Conservation (phyloP, 106 monocot genomes). For the Dendrobium officinale region DNA sequence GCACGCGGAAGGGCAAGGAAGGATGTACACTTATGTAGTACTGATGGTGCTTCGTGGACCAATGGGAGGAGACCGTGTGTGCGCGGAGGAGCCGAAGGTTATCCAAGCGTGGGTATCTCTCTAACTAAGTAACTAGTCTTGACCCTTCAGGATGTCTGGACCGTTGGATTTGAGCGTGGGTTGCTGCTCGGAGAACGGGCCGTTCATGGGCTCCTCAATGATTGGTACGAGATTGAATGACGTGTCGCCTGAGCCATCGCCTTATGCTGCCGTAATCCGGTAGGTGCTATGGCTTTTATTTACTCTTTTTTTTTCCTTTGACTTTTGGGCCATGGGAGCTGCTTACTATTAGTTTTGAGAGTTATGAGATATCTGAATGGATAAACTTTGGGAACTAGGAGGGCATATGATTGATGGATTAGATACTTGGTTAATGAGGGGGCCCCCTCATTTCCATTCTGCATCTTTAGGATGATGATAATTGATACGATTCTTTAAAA, state of each 20-base stretch:
- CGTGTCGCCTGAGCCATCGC: background rate
- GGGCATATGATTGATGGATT: no score
- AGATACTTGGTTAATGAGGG: no score
- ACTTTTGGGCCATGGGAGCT: background rate
- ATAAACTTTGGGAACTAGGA: no score
- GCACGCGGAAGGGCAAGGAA: background rate
- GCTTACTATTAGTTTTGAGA: no score
- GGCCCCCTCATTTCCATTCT: no score
- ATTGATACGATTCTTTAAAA: no score
- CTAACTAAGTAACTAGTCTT: background rate
- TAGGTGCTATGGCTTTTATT: background rate
- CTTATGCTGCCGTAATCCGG: background rate
- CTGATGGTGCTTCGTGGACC: background rate
- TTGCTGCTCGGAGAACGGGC: no score
- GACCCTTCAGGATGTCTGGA: background rate
- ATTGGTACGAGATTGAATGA: background rate
- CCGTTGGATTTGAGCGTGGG: background rate
- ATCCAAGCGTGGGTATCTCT: slow-evolving; percentile 7
- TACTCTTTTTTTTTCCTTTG: background rate
- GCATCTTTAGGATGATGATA: no score
- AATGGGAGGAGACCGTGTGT: slow-evolving; percentile 6
- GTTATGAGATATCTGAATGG: no score
- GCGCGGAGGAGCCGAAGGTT: background rate
- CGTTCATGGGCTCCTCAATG: background rate
- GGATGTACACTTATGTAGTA: background rate